Evolutionary conservation across 2,329 filamentous ascomycete species (phyloP).

Genomic region (Diaporthe sp.): DNA sequence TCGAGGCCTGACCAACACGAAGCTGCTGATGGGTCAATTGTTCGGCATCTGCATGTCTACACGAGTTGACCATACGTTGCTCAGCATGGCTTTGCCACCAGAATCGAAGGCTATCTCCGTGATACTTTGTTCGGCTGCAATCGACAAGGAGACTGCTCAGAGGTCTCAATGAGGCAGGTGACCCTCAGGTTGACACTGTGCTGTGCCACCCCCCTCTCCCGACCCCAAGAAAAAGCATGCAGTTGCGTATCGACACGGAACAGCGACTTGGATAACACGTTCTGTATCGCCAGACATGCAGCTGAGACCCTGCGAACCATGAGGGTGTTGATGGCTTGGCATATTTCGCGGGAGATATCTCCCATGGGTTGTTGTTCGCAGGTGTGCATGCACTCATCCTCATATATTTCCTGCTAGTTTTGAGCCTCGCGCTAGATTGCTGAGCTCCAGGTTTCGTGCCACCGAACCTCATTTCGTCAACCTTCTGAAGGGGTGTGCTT

Average conservation of each 20-base stretch:
- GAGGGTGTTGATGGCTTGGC: not conserved
- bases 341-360: no score
- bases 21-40: not conserved
- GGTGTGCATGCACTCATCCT: not conserved
- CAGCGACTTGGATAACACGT: not conserved
- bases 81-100: not conserved
- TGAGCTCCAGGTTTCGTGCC: no score
- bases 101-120: not conserved
- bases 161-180: not conserved
- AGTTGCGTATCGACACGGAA: no score
- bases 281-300: not conserved
- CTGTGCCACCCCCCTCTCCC: not conserved
- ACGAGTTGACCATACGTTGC: not conserved
- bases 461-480: not conserved
- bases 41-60: not conserved
- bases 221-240: not conserved
- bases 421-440: no score
- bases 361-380: no score
- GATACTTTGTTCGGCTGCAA: not conserved
- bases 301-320: not conserved
- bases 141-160: not conserved
- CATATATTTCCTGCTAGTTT: no score
- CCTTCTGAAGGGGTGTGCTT: constrained; percentile 37
- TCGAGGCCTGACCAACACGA: no score
- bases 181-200: not conserved